Percentiles rank a stretch among this genome's conserved stretches.
phyloP scores from a whole-genome alignment of 225 moss, liverwort and hornwort genomes.

The Pleurozium schreberi region DNA sequence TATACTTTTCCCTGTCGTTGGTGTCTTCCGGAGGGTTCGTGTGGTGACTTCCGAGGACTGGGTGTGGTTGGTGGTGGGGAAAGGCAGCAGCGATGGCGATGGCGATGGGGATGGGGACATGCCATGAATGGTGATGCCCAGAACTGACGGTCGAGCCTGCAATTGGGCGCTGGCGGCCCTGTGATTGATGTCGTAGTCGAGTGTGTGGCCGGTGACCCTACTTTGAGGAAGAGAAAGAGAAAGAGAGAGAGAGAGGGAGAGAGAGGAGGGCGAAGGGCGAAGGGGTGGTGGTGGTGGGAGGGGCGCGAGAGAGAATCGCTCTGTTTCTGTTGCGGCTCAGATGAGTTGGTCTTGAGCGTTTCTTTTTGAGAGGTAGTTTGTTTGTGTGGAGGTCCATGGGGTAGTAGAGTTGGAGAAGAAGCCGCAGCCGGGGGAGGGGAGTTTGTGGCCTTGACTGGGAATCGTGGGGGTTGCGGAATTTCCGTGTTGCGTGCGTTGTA shows the following conservation, averaged over 20 bases:
- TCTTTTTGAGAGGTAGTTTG: background rate
- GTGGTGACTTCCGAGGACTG: background rate
- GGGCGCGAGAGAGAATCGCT: background rate
- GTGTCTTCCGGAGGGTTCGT: background rate
- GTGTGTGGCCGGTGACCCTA: background rate
- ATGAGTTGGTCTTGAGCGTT: background rate
- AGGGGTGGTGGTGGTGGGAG: background rate
- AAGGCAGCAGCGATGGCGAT: constrained; percentile 11
- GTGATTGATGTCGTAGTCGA: background rate
- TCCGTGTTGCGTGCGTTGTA: background rate
- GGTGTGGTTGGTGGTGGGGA: constrained; percentile 17
- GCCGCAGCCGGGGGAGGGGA: background rate
- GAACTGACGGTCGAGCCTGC: background rate
- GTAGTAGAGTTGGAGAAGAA: background rate
- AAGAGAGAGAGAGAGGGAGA: background rate
- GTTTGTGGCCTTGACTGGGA: background rate
- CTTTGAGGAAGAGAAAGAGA: background rate
- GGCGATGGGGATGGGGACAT: constrained; percentile 9
- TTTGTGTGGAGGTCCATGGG: background rate
- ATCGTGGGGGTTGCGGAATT: constrained; percentile 10
- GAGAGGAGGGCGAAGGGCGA: background rate
- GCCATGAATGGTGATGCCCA: constrained; percentile 5
- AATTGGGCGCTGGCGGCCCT: constrained; percentile 11
- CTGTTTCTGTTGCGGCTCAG: background rate
- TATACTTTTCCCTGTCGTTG: background rate